Conservation (phyloP, 2,329 filamentous ascomycete species). For the Tricladium varicosporioides region DNA sequence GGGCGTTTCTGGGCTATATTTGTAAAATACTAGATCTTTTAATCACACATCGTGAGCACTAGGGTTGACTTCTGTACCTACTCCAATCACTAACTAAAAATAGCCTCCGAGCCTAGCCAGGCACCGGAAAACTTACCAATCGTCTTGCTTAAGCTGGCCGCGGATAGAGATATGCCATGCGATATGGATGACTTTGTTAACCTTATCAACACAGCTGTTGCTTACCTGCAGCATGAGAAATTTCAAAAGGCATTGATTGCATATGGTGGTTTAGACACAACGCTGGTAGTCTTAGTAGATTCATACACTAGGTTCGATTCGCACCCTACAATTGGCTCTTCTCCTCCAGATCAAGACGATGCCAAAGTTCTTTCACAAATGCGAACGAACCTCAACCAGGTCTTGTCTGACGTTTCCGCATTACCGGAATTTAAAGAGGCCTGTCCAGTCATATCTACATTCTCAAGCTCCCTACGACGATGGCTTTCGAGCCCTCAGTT, state of each 20-base stretch:
- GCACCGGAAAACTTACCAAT: constrained; percentile 45
- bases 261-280: constrained; percentile 35
- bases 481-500: constrained; percentile 45
- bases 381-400: constrained; percentile 48
- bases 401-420: constrained; percentile 51
- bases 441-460: constrained; percentile 43
- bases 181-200: constrained; percentile 55
- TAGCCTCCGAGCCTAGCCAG: constrained; percentile 31
- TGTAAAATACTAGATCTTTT: constrained; percentile 57
- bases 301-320: constrained; percentile 44
- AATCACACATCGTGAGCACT: constrained; percentile 44
- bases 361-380: constrained; percentile 50
- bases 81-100: constrained; percentile 1
- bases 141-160: constrained; percentile 50
- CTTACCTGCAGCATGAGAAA: constrained; percentile 53
- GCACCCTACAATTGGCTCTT: constrained; percentile 25
- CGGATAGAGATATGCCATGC: constrained; percentile 37
- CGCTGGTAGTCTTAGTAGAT: constrained; percentile 49
- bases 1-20: constrained; percentile 48
- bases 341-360: constrained; percentile 37
- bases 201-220: constrained; percentile 50
- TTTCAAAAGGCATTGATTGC: constrained; percentile 50
- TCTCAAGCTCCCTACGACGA: constrained; percentile 42
- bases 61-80: neutral
- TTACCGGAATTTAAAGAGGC: constrained; percentile 44